Percentiles rank a stretch among this genome's conserved stretches.
Conservation (phyloP, 345 rosid species). For the Corchorus olitorius region DNA sequence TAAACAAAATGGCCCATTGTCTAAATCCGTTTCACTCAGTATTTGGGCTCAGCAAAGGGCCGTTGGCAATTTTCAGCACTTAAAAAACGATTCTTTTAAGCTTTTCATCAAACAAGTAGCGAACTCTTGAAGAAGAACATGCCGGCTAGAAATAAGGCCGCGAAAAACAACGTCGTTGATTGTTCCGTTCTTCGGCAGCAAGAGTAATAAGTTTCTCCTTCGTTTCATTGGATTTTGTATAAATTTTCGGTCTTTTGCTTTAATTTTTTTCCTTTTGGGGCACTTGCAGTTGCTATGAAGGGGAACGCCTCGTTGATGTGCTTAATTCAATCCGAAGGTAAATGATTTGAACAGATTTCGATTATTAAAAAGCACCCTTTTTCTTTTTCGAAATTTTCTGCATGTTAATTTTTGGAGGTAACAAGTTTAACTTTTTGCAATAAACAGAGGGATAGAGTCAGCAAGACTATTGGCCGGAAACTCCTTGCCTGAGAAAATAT, state of each 20-base stretch:
- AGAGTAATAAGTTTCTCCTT: constrained; percentile 10
- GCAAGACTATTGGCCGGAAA: constrained; percentile 18
- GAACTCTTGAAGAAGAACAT: not conserved
- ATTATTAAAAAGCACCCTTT: not conserved
- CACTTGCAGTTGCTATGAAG: constrained; percentile 16
- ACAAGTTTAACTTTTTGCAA: not conserved
- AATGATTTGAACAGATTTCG: not conserved
- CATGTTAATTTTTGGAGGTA: not conserved
- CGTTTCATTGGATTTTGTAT: not conserved
- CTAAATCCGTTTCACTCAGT: not conserved
- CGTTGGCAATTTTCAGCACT: not conserved
- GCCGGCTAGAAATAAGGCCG: constrained; percentile 11
- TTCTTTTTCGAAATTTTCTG: not conserved
- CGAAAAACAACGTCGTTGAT: not conserved
- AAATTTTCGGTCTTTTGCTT: not conserved
- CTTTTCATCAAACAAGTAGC: constrained; percentile 4
- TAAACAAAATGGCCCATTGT: not conserved
- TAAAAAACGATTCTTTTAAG: not conserved
- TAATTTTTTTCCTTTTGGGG: not conserved
- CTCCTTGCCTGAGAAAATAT: constrained; percentile 23
- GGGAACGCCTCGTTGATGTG: constrained; percentile 11
- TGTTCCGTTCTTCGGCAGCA: not conserved
- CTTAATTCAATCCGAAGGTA: constrained; percentile 21
- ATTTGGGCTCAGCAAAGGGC: not conserved
- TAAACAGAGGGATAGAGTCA: constrained; percentile 18